These are phyloP conservation scores for Magnaporthales sp. DNA, from an alignment of 2,329 filamentous ascomycete genomes.

Conservation along the genomic window DNA sequence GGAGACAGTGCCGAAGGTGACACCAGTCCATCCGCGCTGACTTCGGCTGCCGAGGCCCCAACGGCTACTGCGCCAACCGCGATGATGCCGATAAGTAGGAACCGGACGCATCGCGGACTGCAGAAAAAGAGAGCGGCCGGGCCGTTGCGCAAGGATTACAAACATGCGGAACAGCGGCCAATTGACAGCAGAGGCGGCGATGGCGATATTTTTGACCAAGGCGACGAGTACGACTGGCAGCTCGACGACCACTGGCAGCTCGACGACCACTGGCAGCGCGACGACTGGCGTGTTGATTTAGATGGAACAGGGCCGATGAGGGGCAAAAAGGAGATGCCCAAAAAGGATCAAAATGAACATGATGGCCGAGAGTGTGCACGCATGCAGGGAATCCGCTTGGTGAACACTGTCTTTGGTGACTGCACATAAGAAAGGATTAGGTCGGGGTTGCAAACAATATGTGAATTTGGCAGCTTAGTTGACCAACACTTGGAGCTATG, in stretches of 20 bases:
- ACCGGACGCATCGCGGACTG: neutral
- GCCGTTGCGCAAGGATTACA: neutral
- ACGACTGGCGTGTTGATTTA: neutral
- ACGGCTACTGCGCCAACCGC: neutral
- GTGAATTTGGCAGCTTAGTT: neutral
- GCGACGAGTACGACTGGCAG: neutral
- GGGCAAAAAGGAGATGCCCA: neutral
- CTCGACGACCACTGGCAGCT: neutral
- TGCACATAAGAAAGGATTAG: neutral
- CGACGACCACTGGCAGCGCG: neutral
- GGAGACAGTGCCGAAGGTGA: neutral
- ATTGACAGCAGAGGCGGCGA: neutral
- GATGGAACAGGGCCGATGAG: neutral
- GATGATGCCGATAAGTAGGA: neutral
- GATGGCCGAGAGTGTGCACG: neutral
- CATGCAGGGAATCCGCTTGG: neutral
- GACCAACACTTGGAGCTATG: neutral
- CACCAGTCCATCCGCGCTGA: neutral
- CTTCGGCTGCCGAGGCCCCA: neutral
- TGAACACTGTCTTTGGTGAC: neutral
- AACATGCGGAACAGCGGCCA: neutral
- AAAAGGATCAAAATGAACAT: neutral
- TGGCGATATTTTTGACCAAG: neutral
- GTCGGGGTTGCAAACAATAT: neutral
- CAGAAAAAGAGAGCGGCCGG: neutral